These are phyloP conservation scores for Effrenium voratum DNA, from an alignment of 73 alveolate species.

Conservation along the genomic window DNA sequence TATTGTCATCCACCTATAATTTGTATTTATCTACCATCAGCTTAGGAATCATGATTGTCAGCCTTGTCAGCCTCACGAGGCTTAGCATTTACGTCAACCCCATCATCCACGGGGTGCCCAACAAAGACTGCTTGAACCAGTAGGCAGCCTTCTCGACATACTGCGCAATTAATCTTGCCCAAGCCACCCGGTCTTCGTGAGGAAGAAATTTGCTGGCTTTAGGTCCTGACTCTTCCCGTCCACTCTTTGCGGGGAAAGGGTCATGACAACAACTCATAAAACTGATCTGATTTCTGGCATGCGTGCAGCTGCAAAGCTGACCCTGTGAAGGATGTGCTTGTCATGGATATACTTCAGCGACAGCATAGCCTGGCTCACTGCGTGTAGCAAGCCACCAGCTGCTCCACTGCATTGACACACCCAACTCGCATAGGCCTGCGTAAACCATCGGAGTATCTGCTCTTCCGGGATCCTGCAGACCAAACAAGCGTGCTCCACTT, in stretches of 20 bases:
- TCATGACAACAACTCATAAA: neutral
- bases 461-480: slow-evolving; percentile 86
- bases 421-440: slow-evolving; percentile 35
- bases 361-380: slow-evolving; percentile 59
- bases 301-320: neutral
- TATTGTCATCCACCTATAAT: too few relatives aligned
- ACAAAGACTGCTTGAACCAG: too few relatives aligned
- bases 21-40: too few relatives aligned
- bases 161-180: too few relatives aligned
- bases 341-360: slow-evolving; percentile 95
- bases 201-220: slow-evolving; percentile 96
- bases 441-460: slow-evolving; percentile 93
- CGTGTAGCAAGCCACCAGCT: neutral
- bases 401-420: neutral
- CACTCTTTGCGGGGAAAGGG: too few relatives aligned
- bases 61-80: neutral
- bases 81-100: neutral
- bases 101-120: neutral
- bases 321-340: slow-evolving; percentile 97
- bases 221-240: slow-evolving; percentile 88
- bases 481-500: too few relatives aligned
- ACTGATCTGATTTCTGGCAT: neutral
- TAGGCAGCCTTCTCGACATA: too few relatives aligned
- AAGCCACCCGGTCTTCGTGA: slow-evolving; percentile 90
- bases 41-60: too few relatives aligned